These are phyloP conservation scores for Trifolium dubium DNA, from an alignment of 306 rosid species.

Conservation along the genomic window DNA sequence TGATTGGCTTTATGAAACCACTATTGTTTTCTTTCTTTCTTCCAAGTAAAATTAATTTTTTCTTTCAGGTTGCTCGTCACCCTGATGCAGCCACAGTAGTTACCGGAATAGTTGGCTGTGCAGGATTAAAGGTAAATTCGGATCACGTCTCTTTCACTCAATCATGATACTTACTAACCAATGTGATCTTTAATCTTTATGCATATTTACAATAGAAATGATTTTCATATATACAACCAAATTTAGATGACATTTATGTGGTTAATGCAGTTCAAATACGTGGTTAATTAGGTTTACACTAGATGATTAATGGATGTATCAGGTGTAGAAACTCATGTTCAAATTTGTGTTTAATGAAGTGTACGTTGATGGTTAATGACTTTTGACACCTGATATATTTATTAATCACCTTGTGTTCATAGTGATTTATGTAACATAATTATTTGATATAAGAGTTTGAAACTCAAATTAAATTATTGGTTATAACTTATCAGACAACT, in stretches of 20 bases:
- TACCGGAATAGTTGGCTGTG: conserved; percentile 94
- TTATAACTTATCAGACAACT: not conserved
- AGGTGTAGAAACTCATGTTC: not conserved
- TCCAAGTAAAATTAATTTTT: conserved; percentile 24
- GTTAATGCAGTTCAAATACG: not conserved
- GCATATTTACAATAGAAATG: no score
- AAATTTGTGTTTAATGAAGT: no score
- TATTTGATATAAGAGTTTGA: not conserved
- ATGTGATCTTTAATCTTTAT: not conserved
- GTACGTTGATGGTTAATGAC: no score
- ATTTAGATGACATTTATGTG: not conserved
- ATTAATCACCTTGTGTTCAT: not conserved
- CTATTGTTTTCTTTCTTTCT: not conserved
- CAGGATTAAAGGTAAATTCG: conserved; percentile 73
- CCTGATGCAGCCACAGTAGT: conserved; percentile 89
- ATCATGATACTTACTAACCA: not conserved
- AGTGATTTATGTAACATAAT: not conserved
- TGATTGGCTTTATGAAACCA: conserved; percentile 20
- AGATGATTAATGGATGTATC: not conserved
- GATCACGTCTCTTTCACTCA: not conserved
- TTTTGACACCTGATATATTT: no score
- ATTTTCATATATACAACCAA: not conserved
- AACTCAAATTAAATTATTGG: not conserved
- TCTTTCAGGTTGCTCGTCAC: conserved; percentile 82
- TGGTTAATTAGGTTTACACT: not conserved